Base-by-base conservation (phyloP, 257 asterid species). In the Gynochthodes officinalis region DNA sequence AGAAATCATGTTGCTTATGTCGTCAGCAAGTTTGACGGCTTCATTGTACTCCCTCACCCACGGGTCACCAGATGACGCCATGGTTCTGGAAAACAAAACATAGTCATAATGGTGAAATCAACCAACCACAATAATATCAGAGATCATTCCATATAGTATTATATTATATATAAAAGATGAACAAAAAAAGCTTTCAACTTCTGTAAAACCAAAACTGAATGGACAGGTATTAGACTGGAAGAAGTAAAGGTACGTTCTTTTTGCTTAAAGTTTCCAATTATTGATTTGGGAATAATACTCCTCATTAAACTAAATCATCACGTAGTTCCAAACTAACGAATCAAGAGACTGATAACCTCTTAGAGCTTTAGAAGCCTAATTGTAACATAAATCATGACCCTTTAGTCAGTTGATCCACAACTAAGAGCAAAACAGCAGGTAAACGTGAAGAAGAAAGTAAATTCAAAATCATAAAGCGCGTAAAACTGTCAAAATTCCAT, bases 1-100 rank as follows among this genome's bases (percentile, higher is more conserved):
- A 21, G 93, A 87, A 73, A 95, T 92, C 99, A 95, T 95, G 84
- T 60, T 76, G 67, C 79, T 87, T 70, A 95, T 86, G 75, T 92
- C 98, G 19, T 95, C 98, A 23, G 97, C 90, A 73, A 92, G 94
- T 82, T 76, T 85, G 75, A 84, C 88, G 52, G 97, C 97, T 83
- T 91, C 99, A 67, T 92, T 91, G 79, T 92, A 95, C 84, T 90
- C 98, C 89, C 88, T 89, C 58, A 90, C 91, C 99, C 99, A 95
- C 5, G 89, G 69, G 70, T 95, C 99, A 46, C 85, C 87, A 21
- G 95, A 79, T 70, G 90, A 83, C 46, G 89, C 99, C 98, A 92
- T 91, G 82, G 66, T 52, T 66, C 83, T 84, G 79, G 40, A 28
- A 74, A 25, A 59, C 23, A 37, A 62, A 58, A n/a, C 53, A 35